phyloP scores from a whole-genome alignment of 495 filamentous ascomycete genomes.

The Aspergillus steynii region DNA sequence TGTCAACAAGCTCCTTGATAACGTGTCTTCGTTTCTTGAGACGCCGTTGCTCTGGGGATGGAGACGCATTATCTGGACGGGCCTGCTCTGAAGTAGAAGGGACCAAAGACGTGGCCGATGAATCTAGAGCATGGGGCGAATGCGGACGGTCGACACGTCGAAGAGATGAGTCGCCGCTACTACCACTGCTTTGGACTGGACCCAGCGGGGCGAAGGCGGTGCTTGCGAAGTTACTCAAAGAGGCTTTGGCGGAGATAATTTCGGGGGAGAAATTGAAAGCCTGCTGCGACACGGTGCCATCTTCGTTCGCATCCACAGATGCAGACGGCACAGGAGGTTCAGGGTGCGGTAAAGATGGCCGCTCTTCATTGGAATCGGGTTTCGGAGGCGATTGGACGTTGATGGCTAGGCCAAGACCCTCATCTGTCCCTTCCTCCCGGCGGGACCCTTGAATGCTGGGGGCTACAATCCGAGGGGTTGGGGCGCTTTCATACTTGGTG shows the following conservation, averaged over 20 bases:
- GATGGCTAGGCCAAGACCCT: constrained; percentile 40
- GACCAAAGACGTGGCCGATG: constrained; percentile 44
- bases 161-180: constrained; percentile 45
- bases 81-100: constrained; percentile 32
- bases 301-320: not conserved
- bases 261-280: constrained; percentile 27
- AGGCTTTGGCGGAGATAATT: constrained; percentile 38
- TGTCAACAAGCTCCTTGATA: constrained; percentile 89
- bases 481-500: constrained; percentile 23
- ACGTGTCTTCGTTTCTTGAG: constrained; percentile 70
- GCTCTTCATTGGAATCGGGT: constrained; percentile 25
- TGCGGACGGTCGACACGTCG: constrained; percentile 33
- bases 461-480: constrained; percentile 27
- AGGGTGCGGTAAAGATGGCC: constrained; percentile 37
- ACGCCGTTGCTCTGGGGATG: constrained; percentile 56
- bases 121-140: constrained; percentile 38
- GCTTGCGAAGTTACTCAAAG: constrained; percentile 32
- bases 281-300: not conserved
- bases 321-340: constrained; percentile 36
- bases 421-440: constrained; percentile 14
- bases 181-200: constrained; percentile 58
- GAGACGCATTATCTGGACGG: constrained; percentile 34
- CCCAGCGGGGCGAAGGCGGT: constrained; percentile 54
- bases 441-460: constrained; percentile 13
- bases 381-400: constrained; percentile 34